Base-by-base conservation (phyloP, 129 eudicot genomes). In the Flaveria sonorensis region DNA sequence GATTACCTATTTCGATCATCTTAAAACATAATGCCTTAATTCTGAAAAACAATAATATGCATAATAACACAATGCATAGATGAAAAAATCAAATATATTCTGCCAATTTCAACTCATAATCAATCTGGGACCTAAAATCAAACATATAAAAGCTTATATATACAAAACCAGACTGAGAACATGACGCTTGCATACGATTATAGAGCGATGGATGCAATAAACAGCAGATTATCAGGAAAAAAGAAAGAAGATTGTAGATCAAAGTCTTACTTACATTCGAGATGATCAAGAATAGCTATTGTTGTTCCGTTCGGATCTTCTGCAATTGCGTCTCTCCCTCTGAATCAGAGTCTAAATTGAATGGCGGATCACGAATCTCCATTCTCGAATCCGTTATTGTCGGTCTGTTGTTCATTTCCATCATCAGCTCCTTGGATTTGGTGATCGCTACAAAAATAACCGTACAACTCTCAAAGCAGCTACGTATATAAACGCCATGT, bases 341-440 rank as follows among this genome's bases (percentile, higher is more conserved):
- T 21, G 68, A 67, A 77, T 67, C 43, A 65, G 36, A 50, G n/a
- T 50, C 53, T 66, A 65, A 66, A 50, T 50, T 50, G 57, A 77
- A 77, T 77, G 81, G 81, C 13, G 74, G 40, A 43, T 55, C 68
- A 67, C 52, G 74, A 53, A 21, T 77, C 74, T 77, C 74, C 81
- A 77, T 21, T 57, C 14, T 68, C 14, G n/a, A 52, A 52, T 40
- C 81, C 81, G 74, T 53, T 40, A 40, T 53, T 68, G 3, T 77
- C 68, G 81, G 65, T 16, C 5, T 46, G 26, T 62, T 77, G 74
- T 77, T 36, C 40, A 36, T 36, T 36, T 5, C 7, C 6, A 60
- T 74, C 56, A 61, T 16, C 30, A 15, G 46, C 47, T 26, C 28
- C 21, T 36, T 55, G 30, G 11, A 9, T 50, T 50, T 42, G 72